Evolutionary conservation across 495 filamentous ascomycete genomes (phyloP).

Genomic region (Penicillium lagena): DNA sequence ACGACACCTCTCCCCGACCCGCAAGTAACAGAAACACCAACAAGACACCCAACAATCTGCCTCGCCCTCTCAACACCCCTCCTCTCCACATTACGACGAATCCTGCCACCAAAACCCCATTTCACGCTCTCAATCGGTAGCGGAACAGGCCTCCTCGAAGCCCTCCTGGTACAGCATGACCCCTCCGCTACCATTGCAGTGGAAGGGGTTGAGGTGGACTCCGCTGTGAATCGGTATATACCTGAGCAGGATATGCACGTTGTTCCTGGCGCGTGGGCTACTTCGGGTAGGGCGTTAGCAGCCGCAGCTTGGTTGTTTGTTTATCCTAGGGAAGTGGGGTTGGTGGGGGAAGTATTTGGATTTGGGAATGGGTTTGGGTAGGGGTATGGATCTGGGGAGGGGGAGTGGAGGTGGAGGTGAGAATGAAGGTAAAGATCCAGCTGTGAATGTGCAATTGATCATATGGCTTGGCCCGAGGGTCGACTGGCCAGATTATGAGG

Average conservation of each 20-base stretch:
- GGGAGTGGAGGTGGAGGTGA: too few relatives aligned
- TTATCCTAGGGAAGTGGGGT: conserved; percentile 43
- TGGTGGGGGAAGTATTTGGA: conserved; percentile 40
- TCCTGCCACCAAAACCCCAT: conserved; percentile 34
- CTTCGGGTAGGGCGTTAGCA: conserved; percentile 22
- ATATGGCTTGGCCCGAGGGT: conserved; percentile 46
- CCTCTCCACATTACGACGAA: conserved; percentile 19
- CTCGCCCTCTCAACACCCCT: conserved; percentile 40
- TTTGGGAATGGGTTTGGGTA: conserved; percentile 12
- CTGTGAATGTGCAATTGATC: conserved; percentile 20
- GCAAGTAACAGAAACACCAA: too few relatives aligned
- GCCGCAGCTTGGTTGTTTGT: conserved; percentile 49
- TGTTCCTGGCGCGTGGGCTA: conserved; percentile 38
- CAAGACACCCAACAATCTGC: conserved; percentile 16
- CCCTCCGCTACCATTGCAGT: conserved; percentile 15
- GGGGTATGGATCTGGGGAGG: too few relatives aligned
- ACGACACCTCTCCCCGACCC: too few relatives aligned
- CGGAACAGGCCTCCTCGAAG: conserved; percentile 49
- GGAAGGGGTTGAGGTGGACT: conserved; percentile 40
- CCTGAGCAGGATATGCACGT: conserved; percentile 29
- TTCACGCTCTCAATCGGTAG: conserved; percentile 48
- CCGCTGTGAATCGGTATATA: conserved; percentile 40
- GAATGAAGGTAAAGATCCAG: not conserved
- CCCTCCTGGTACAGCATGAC: conserved; percentile 26
- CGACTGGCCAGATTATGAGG: conserved; percentile 42